phyloP scores from a whole-genome alignment of 129 eudicot species.

The Chrysanthemum lavandulifolium region DNA sequence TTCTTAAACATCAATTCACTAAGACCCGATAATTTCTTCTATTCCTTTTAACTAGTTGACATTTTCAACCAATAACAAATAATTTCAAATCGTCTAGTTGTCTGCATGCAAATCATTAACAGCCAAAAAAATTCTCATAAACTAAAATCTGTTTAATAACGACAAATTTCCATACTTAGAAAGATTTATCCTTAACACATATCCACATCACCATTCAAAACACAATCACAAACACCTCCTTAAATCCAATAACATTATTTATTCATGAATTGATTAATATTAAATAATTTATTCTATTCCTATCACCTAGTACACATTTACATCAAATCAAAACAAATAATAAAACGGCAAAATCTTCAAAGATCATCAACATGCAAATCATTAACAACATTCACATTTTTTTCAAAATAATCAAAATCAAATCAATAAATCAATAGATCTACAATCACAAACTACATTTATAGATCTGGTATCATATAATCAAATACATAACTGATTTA shows the following conservation, averaged over 20 bases:
- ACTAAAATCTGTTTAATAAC: no score
- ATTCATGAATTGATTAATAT: not conserved
- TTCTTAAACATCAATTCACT: not conserved
- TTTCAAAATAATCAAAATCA: not conserved
- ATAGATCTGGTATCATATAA: slow-evolving; percentile 21
- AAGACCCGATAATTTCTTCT: not conserved
- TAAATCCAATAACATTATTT: no score
- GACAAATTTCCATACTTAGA: no score
- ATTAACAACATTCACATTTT: not conserved
- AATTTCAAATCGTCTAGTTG: no score
- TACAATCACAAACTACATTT: slow-evolving; percentile 13
- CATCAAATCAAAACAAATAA: not conserved
- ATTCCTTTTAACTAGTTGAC: not conserved
- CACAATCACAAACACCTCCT: no score
- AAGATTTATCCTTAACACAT: no score
- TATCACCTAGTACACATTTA: not conserved
- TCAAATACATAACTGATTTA: not conserved
- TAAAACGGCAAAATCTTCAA: slow-evolving; percentile 4
- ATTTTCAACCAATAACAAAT: not conserved
- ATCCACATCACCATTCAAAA: no score
- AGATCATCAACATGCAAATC: slow-evolving; percentile 24
- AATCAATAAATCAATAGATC: slow-evolving; percentile 7
- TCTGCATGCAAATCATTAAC: no score
- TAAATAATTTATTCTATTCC: not conserved
- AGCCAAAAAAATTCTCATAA: no score